A percentile compares a stretch with the other conserved stretches of the same genome.
phyloP scores from a whole-genome alignment of 768 basidiomycete species.

The Amanita subjunquillea region DNA sequence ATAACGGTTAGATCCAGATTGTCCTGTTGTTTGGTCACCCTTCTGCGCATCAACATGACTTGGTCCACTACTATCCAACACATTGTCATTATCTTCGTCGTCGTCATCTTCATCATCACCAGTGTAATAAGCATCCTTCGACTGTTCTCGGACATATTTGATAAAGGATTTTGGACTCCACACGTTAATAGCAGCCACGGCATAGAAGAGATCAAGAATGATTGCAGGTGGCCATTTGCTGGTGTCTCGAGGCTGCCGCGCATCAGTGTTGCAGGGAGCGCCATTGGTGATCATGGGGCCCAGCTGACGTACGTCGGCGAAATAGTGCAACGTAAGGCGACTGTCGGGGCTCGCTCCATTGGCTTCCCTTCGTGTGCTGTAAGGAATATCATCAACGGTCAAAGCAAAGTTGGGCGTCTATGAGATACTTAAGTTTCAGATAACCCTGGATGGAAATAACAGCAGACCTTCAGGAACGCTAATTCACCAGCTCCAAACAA shows the following conservation, averaged over 20 bases:
- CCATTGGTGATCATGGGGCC: too few species aligned
- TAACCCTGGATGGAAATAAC: not conserved
- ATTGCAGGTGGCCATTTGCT: constrained; percentile 5
- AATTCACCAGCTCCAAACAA: constrained; percentile 6
- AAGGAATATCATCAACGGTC: not conserved
- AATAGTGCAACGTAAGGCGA: not conserved
- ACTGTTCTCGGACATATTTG: too few species aligned
- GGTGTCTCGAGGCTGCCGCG: constrained; percentile 5
- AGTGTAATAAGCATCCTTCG: too few species aligned
- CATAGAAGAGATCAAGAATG: not conserved
- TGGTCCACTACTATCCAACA: too few species aligned
- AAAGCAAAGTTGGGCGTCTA: constrained; percentile 9
- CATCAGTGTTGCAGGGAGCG: constrained; percentile 5
- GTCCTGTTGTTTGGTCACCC: not conserved
- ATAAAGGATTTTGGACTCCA: too few species aligned
- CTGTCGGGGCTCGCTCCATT: too few species aligned
- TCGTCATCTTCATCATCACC: too few species aligned
- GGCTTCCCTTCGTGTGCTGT: not conserved
- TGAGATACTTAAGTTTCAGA: not conserved
- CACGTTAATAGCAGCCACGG: too few species aligned
- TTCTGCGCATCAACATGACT: too few species aligned
- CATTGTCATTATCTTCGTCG: too few species aligned
- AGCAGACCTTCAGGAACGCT: constrained; percentile 10
- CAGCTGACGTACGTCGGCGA: not conserved
- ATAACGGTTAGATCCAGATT: not conserved